Percentiles rank a stretch among this genome's conserved stretches.
Conservation (phyloP, 768 basidiomycete genomes). For the Hortiboletus campestris region DNA sequence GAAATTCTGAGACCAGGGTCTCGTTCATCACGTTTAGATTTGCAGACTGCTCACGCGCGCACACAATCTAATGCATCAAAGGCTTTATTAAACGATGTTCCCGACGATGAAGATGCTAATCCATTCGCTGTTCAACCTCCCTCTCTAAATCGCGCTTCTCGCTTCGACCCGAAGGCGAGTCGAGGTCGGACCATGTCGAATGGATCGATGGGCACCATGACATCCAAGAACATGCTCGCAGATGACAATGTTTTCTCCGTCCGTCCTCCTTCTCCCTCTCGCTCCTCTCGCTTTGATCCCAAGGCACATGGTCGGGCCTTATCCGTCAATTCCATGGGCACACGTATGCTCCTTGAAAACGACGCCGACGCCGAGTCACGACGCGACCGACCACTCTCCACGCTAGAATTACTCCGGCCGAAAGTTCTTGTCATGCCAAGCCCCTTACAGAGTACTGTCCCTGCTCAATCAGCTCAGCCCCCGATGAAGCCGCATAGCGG, state of each 20-base stretch:
- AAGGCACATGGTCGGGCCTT: constrained; percentile 62
- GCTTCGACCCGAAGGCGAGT: constrained; percentile 42
- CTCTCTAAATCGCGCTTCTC: constrained; percentile 39
- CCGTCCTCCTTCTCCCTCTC: constrained; percentile 57
- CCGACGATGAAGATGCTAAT: constrained; percentile 33
- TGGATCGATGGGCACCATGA: constrained; percentile 44
- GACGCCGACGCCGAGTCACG: constrained; percentile 37
- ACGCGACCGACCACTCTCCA: constrained; percentile 64
- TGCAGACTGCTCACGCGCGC: constrained; percentile 39
- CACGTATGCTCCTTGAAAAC: constrained; percentile 59
- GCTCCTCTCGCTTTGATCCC: constrained; percentile 79
- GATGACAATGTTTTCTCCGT: constrained; percentile 68
- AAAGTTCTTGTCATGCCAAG: constrained; percentile 96
- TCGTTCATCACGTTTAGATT: constrained; percentile 34
- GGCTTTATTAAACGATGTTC: constrained; percentile 39
- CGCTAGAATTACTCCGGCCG: constrained; percentile 77
- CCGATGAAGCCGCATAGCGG: constrained; percentile 46
- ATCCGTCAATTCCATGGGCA: constrained; percentile 67
- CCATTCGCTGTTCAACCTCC: constrained; percentile 37
- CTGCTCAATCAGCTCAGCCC: constrained; percentile 34
- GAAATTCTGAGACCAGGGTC: constrained; percentile 36
- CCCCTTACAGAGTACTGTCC: constrained; percentile 59
- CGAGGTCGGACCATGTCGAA: constrained; percentile 42
- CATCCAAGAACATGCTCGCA: constrained; percentile 33
- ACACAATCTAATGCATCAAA: constrained; percentile 50